Evolutionary conservation across 495 filamentous ascomycete species (phyloP), one percentile per base, ranked within the genome.

Genomic region (Amphirosellinia nigrospora): DNA sequence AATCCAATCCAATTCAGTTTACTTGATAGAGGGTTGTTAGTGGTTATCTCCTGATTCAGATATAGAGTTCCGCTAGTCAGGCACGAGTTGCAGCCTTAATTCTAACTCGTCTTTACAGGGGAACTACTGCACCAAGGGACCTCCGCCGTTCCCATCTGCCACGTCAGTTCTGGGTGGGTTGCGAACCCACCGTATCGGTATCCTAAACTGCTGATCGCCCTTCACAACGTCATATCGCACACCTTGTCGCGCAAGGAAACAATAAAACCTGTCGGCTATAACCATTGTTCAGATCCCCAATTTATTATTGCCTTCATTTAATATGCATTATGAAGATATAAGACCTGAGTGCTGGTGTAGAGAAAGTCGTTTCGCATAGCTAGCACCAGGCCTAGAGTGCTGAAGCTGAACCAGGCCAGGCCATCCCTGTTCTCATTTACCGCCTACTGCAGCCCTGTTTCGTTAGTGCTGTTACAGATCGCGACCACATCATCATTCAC

Each of bases 391-490:
- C n/a, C n/a, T n/a, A n/a, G n/a, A n/a, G n/a, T n/a, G n/a, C n/a
- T n/a, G 1, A 19, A 7, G n/a, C 39, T n/a, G n/a, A 26, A 13
- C 41, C 43, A 38, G 61, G 30, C 28, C 7, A 11, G 1, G n/a
- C n/a, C 45, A 64, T 19, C 46, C 63, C 46, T 63, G 60, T 43
- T 32, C 39, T 46, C 23, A 26, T 41, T 32, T 26, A 26, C 19
- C 16, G 41, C 41, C 26, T 38, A 32, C 62, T 36, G 62, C 45
- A 64, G 62, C 62, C 62, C 62, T 64, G 62, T 52, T 39, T 26
- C 4, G 21, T 8, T 63, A 63, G 60, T 32, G 43, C 23, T 6
- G 41, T 21, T 32, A 38, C 58, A 41, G 58, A 41, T 60, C 36
- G 34, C 60, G 28, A 50, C 28, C 61, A 23, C 41, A 28, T 26